These are phyloP conservation scores for Corylus heterophylla DNA, from an alignment of 306 rosid genomes.

Conservation along the genomic window DNA sequence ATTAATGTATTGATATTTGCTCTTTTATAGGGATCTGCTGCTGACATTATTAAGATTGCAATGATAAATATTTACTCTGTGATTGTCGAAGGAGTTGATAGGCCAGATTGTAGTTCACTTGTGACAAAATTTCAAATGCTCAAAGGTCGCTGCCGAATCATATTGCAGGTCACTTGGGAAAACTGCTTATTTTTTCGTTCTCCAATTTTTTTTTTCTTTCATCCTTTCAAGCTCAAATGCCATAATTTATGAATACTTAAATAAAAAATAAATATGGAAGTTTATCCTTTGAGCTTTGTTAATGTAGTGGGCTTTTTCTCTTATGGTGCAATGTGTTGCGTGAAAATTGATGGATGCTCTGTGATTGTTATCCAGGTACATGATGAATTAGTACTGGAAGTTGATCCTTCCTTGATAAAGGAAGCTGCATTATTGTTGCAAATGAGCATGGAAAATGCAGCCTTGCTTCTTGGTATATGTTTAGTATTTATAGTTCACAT, in stretches of 20 bases:
- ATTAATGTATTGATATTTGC: constrained; percentile 26
- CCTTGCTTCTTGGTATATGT: constrained; percentile 75
- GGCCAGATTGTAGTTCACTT: constrained; percentile 43
- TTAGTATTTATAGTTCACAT: constrained; percentile 1
- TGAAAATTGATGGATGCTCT: constrained; percentile 2
- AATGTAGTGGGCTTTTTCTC: neutral
- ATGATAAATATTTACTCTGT: constrained; percentile 73
- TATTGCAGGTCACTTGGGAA: constrained; percentile 67
- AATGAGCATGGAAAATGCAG: constrained; percentile 91
- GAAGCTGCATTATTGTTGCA: constrained; percentile 79
- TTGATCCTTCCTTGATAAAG: constrained; percentile 65
- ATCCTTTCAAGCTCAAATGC: neutral
- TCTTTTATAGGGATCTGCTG: constrained; percentile 84
- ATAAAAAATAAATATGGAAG: neutral
- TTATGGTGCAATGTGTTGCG: neutral
- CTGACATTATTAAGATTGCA: constrained; percentile 90
- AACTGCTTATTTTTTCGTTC: constrained; percentile 6
- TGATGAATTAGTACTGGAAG: constrained; percentile 94
- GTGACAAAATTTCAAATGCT: constrained; percentile 44
- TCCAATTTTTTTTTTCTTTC: neutral
- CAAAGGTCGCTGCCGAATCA: constrained; percentile 72
- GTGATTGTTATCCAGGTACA: constrained; percentile 67
- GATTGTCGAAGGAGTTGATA: constrained; percentile 41
- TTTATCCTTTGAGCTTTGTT: neutral
- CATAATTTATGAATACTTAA: neutral